phyloP scores from a whole-genome alignment of 768 basidiomycete genomes.

The Psilocybe cubensis region DNA sequence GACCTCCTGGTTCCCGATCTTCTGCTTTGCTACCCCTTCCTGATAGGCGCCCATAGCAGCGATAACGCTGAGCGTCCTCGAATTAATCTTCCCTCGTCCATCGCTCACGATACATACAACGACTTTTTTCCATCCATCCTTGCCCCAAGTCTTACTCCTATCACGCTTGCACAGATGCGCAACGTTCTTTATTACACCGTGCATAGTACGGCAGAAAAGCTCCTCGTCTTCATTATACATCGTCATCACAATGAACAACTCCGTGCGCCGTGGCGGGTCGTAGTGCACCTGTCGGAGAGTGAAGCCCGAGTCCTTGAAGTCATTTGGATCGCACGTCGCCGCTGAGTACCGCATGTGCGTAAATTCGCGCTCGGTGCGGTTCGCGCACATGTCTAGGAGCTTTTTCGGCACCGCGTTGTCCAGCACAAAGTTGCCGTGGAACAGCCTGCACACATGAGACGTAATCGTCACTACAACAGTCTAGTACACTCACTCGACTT shows the following conservation, averaged over 20 bases:
- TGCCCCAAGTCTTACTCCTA: constrained; percentile 93
- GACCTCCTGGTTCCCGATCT: constrained; percentile 83
- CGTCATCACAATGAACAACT: constrained; percentile 96
- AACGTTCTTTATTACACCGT: constrained; percentile 95
- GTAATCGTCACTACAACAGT: too few relatives aligned
- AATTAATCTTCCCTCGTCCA: constrained; percentile 84
- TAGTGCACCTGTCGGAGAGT: constrained; percentile 91
- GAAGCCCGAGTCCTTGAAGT: constrained; percentile 82
- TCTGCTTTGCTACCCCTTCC: constrained; percentile 87
- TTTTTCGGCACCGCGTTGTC: constrained; percentile 93
- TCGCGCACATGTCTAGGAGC: constrained; percentile 80
- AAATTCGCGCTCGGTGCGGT: constrained; percentile 84
- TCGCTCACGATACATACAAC: constrained; percentile 93
- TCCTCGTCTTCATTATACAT: constrained; percentile 97
- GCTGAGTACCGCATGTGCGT: constrained; percentile 97
- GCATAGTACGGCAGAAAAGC: constrained; percentile 91
- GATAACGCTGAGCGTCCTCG: constrained; percentile 81
- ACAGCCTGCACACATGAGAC: constrained; percentile 50
- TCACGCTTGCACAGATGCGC: constrained; percentile 86
- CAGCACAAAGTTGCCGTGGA: constrained; percentile 92
- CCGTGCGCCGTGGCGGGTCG: constrained; percentile 88
- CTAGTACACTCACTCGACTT: constrained; percentile 80
- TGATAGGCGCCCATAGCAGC: constrained; percentile 96
- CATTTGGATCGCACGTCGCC: constrained; percentile 95
- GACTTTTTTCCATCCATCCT: constrained; percentile 98